These are phyloP conservation scores for Pythium sukuiense DNA, from an alignment of 352 stramenopile species.

Conservation along the genomic window DNA sequence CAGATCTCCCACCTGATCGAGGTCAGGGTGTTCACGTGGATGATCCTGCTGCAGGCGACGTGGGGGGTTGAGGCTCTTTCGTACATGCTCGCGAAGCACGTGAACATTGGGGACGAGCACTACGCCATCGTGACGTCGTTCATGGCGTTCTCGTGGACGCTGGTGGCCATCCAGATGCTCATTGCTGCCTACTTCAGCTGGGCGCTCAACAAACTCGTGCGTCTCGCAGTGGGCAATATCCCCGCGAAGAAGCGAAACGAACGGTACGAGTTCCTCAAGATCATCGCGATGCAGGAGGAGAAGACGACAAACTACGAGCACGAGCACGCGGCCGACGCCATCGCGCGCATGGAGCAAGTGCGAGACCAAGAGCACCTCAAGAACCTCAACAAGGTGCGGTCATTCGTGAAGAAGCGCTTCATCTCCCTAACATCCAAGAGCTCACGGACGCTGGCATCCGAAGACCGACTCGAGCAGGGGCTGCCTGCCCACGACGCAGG, in stretches of 20 bases:
- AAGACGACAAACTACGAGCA: not conserved
- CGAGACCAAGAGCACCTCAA: not conserved
- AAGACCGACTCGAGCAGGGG: not conserved
- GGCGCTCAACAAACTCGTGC: not conserved
- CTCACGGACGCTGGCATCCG: not conserved
- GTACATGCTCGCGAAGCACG: not conserved
- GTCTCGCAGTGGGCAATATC: not conserved
- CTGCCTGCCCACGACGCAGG: not conserved
- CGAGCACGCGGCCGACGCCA: not conserved
- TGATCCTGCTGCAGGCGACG: conserved; percentile 23
- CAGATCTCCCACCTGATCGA: conserved; percentile 84
- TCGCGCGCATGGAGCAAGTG: not conserved
- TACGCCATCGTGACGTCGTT: not conserved
- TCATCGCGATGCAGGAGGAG: not conserved
- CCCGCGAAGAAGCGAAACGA: not conserved
- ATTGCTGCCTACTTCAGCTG: not conserved
- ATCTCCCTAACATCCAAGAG: not conserved
- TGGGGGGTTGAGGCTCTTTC: conserved; percentile 18
- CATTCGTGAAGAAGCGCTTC: not conserved
- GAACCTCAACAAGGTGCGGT: not conserved
- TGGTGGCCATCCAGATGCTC: not conserved
- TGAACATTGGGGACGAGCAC: not conserved
- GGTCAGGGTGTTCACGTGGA: conserved; percentile 63
- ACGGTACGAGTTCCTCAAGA: not conserved
- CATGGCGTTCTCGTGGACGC: not conserved